phyloP scores from a whole-genome alignment of 352 stramenopile species.

The Blastocystis sp. region DNA sequence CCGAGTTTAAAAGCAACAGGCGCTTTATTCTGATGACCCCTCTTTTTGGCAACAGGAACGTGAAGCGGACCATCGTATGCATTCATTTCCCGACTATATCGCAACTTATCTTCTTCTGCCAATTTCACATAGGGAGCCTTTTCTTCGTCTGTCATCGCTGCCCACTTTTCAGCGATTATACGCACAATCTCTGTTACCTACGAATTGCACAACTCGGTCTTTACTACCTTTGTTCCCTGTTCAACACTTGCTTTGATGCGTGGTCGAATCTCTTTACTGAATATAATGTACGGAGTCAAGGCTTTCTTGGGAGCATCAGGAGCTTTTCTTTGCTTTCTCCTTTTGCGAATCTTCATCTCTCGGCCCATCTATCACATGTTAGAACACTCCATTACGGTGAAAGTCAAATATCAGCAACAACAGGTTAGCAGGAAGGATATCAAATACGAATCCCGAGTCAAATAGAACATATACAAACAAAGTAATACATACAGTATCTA shows the following conservation, averaged over 20 bases:
- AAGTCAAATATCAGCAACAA: no score
- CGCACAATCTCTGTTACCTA: slow-evolving; percentile 78
- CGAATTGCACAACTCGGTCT: neutral
- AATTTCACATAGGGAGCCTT: slow-evolving; percentile 83
- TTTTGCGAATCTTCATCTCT: slow-evolving; percentile 37
- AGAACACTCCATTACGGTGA: neutral
- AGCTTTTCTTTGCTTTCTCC: slow-evolving; percentile 74
- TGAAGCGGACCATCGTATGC: slow-evolving; percentile 78
- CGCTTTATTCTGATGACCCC: slow-evolving; percentile 80
- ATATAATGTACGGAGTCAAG: slow-evolving; percentile 82
- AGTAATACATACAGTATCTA: neutral
- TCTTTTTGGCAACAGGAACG: slow-evolving; percentile 81
- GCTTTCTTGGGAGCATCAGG: slow-evolving; percentile 77
- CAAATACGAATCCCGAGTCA: neutral
- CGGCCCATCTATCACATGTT: neutral
- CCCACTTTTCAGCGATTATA: slow-evolving; percentile 80
- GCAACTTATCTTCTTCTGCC: slow-evolving; percentile 83
- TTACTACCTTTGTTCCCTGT: slow-evolving; percentile 72
- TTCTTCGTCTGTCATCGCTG: slow-evolving; percentile 78
- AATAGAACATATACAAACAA: neutral
- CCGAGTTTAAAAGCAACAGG: neutral
- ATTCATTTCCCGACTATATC: slow-evolving; percentile 83
- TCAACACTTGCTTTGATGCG: slow-evolving; percentile 78
- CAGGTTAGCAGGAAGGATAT: neutral
- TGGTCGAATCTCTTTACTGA: slow-evolving; percentile 81